These are phyloP conservation scores for Paramyrothecium sp. DNA, from an alignment of 2,329 filamentous ascomycete genomes.

Conservation along the genomic window DNA sequence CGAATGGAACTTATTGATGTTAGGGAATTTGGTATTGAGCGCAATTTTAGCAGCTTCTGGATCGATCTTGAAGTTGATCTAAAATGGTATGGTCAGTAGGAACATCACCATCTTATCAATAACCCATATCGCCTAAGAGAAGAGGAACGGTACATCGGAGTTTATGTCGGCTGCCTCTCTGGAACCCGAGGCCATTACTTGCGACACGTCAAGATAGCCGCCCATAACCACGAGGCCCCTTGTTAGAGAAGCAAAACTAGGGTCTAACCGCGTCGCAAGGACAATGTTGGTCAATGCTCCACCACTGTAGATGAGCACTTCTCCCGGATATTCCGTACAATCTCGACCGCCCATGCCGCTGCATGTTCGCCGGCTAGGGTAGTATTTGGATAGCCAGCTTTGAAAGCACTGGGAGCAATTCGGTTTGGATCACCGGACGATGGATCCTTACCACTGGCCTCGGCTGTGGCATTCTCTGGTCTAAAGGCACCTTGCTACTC, in stretches of 20 bases:
- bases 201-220: slow-evolving; percentile 43
- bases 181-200: slow-evolving; percentile 24
- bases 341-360: slow-evolving; percentile 44
- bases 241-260: slow-evolving; percentile 41
- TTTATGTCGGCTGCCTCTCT: slow-evolving; percentile 19
- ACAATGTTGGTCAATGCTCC: slow-evolving; percentile 49
- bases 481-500: slow-evolving; percentile 41
- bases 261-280: slow-evolving; percentile 42
- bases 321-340: slow-evolving; percentile 47
- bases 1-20: slow-evolving; percentile 23
- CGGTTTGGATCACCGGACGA: slow-evolving; percentile 41
- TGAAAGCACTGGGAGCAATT: slow-evolving; percentile 37
- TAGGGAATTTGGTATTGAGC: slow-evolving; percentile 43
- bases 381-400: slow-evolving; percentile 45
- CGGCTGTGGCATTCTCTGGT: slow-evolving; percentile 37
- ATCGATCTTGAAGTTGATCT: slow-evolving; percentile 51
- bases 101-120: neutral
- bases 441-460: slow-evolving; percentile 40
- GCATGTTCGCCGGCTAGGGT: slow-evolving; percentile 36
- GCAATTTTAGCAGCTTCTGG: slow-evolving; percentile 49
- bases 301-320: slow-evolving; percentile 44
- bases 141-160: slow-evolving; percentile 17
- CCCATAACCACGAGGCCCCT: slow-evolving; percentile 50
- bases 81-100: neutral
- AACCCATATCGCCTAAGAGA: slow-evolving; percentile 9